These are phyloP conservation scores for Rhizophagus prolifer DNA, from an alignment of 192 early-diverging fungal species.

Conservation along the genomic window DNA sequence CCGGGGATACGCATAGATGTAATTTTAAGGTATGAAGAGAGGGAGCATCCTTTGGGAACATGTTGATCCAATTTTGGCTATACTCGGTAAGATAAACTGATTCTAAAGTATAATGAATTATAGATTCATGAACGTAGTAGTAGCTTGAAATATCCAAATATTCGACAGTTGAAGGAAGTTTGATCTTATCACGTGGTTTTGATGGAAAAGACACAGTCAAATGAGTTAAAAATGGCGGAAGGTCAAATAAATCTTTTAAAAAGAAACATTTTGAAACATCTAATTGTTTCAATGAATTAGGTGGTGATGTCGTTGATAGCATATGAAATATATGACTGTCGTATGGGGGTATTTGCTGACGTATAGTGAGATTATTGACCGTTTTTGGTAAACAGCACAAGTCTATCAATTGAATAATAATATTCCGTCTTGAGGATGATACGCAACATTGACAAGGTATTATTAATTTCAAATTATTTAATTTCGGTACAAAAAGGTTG, in stretches of 20 bases:
- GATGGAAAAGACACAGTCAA: not conserved
- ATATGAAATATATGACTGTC: no score
- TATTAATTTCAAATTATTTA: not conserved
- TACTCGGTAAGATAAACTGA: no score
- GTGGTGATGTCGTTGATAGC: not conserved
- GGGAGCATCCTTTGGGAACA: no score
- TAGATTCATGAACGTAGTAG: not conserved
- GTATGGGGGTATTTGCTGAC: no score
- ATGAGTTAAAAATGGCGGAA: not conserved
- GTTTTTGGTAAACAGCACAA: not conserved
- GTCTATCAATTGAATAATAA: not conserved
- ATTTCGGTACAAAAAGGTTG: not conserved
- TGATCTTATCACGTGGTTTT: not conserved
- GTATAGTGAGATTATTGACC: no score
- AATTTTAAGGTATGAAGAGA: no score
- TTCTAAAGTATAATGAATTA: not conserved
- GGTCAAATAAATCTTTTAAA: not conserved
- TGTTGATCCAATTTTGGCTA: no score
- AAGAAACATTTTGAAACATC: not conserved
- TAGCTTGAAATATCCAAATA: not conserved
- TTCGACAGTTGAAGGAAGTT: not conserved
- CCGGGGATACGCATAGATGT: no score
- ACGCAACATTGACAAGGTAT: not conserved
- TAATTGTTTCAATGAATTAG: not conserved
- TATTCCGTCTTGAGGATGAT: not conserved